phyloP scores from a whole-genome alignment of 495 filamentous ascomycete species.

The Penicillium roqueforti region DNA sequence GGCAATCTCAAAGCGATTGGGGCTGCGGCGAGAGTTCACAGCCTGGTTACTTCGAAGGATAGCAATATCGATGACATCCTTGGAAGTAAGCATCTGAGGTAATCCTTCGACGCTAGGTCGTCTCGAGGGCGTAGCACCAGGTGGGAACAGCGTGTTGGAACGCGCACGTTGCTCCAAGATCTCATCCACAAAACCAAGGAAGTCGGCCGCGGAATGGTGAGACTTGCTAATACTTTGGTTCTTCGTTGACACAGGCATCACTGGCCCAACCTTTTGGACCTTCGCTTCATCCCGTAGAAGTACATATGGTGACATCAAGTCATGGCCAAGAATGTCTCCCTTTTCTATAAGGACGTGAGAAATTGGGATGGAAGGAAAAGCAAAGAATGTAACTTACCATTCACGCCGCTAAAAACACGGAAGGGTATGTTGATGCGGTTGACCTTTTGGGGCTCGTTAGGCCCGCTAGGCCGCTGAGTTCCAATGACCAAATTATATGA shows the following conservation, averaged over 20 bases:
- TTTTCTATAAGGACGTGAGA: slow-evolving; percentile 43
- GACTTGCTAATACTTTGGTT: slow-evolving; percentile 38
- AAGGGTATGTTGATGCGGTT: slow-evolving; percentile 93
- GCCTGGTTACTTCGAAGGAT: slow-evolving; percentile 74
- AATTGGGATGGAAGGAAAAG: background rate
- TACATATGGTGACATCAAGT: slow-evolving; percentile 91
- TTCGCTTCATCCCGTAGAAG: slow-evolving; percentile 79
- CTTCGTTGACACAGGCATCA: slow-evolving; percentile 21
- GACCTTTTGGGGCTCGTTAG: slow-evolving; percentile 72
- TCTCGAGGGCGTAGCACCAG: slow-evolving; percentile 64
- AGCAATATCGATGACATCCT: slow-evolving; percentile 86
- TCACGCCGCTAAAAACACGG: slow-evolving; percentile 87
- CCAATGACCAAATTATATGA: slow-evolving; percentile 88
- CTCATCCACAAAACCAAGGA: slow-evolving; percentile 73
- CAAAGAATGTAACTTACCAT: slow-evolving; percentile 45
- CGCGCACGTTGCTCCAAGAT: slow-evolving; percentile 61
- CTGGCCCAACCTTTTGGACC: slow-evolving; percentile 34
- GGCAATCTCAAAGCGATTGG: slow-evolving; percentile 91
- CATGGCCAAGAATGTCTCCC: slow-evolving; percentile 71
- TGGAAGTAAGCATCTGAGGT: slow-evolving; percentile 50
- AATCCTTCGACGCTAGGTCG: slow-evolving; percentile 45
- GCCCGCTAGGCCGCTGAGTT: slow-evolving; percentile 76
- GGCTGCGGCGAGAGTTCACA: slow-evolving; percentile 56
- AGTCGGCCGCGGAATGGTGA: slow-evolving; percentile 52
- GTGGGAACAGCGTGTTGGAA: slow-evolving; percentile 51